These are phyloP conservation scores for Licmophora abbreviata DNA, from an alignment of 108 stramenopile genomes.

Conservation along the genomic window DNA sequence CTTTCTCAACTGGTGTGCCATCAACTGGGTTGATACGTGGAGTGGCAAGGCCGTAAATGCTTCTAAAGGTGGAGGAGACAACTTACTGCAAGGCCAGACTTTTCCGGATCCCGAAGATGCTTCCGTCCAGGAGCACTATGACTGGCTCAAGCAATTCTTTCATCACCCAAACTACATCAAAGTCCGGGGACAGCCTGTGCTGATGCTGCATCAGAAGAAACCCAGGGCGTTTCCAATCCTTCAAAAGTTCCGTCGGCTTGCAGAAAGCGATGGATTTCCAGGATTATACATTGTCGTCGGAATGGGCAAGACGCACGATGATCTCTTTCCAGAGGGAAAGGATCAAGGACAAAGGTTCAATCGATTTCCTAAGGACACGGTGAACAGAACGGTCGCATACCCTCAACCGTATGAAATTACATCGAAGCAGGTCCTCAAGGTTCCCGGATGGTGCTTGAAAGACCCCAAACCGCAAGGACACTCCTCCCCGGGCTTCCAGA, in stretches of 20 bases:
- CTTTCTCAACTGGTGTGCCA: constrained; percentile 47
- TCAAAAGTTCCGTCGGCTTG: constrained; percentile 22
- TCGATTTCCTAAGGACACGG: neutral
- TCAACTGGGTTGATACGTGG: constrained; percentile 43
- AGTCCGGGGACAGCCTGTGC: constrained; percentile 29
- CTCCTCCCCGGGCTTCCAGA: constrained; percentile 21
- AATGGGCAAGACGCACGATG: constrained; percentile 12
- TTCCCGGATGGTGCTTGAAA: constrained; percentile 40
- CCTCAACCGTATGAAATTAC: constrained; percentile 37
- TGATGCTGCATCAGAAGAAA: constrained; percentile 38
- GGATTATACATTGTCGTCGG: constrained; percentile 37
- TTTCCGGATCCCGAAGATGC: constrained; percentile 13
- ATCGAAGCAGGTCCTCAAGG: constrained; percentile 7
- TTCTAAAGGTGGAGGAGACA: neutral
- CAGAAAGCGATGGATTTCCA: constrained; percentile 41
- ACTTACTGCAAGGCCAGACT: constrained; percentile 38
- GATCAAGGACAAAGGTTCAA: neutral
- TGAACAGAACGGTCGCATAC: constrained; percentile 17
- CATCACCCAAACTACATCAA: constrained; percentile 52
- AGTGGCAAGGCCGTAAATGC: constrained; percentile 20
- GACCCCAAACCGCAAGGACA: constrained; percentile 8
- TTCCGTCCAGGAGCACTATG: constrained; percentile 37
- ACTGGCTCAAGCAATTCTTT: constrained; percentile 54
- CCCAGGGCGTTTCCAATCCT: constrained; percentile 21
- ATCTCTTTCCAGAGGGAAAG: constrained; percentile 13